Conservation (phyloP, 345 rosid species). For the Kandelia obovata region DNA sequence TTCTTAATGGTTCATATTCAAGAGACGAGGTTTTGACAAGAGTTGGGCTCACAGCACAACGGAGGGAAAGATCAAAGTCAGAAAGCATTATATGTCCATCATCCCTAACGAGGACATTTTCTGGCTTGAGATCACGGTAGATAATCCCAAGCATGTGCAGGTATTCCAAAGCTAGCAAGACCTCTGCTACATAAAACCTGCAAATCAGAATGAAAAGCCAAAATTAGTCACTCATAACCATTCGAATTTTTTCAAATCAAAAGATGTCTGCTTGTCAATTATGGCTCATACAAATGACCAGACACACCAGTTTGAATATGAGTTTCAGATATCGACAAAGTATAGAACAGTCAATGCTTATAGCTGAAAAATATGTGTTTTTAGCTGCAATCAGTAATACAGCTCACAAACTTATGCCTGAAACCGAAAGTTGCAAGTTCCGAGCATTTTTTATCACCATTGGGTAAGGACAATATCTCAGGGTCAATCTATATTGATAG, state of each 20-base stretch:
- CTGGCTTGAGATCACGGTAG: slow-evolving; percentile 81
- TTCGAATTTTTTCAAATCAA: neutral
- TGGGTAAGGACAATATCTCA: too few species aligned
- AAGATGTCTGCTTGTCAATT: too few species aligned
- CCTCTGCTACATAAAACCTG: slow-evolving; percentile 86
- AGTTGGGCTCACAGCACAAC: slow-evolving; percentile 81
- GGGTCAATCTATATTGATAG: too few species aligned
- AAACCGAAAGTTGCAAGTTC: too few species aligned
- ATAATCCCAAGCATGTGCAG: slow-evolving; percentile 88
- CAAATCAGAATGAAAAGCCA: neutral
- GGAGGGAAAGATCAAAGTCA: slow-evolving; percentile 81
- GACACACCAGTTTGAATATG: too few species aligned
- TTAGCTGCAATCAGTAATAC: too few species aligned
- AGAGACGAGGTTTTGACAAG: slow-evolving; percentile 55
- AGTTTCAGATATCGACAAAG: too few species aligned
- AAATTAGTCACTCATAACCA: neutral
- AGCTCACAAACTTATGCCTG: too few species aligned
- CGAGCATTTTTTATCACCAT: too few species aligned
- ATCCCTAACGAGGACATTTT: slow-evolving; percentile 70
- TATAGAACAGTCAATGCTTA: too few species aligned
- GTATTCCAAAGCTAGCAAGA: slow-evolving; percentile 79
- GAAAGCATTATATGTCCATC: slow-evolving; percentile 85
- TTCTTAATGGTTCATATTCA: slow-evolving; percentile 63
- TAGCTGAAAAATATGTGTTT: too few species aligned
- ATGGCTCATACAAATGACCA: too few species aligned